Percentiles rank a stretch among this genome's conserved stretches.
Evolutionary conservation across 805 yeast species (phyloP).

Genomic region (Sporopachydermia lactativora): DNA sequence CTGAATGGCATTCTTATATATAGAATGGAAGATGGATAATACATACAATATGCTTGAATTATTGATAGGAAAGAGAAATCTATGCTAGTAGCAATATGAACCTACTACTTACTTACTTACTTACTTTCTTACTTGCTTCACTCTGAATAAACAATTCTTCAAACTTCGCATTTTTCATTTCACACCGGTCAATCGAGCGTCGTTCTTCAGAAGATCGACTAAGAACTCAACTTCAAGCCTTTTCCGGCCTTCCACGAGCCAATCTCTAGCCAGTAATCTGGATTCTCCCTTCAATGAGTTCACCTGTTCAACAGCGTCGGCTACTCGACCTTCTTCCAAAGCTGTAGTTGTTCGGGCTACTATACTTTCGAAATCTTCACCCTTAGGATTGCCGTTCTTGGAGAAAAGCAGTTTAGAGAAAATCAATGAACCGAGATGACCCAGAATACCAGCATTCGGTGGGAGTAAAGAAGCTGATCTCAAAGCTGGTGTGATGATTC

Average conservation of each 20-base stretch:
- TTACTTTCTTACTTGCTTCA: too few relatives aligned
- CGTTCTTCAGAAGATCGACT: constrained; percentile 30
- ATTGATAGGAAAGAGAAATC: too few relatives aligned
- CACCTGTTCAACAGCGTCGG: constrained; percentile 85
- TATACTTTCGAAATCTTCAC: constrained; percentile 78
- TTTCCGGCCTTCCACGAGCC: constrained; percentile 83
- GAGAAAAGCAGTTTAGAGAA: constrained; percentile 65
- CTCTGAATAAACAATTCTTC: too few relatives aligned
- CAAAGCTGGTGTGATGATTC: constrained; percentile 67
- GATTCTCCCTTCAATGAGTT: constrained; percentile 88
- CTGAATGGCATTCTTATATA: too few relatives aligned
- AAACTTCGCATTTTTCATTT: too few relatives aligned
- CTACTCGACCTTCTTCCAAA: constrained; percentile 61
- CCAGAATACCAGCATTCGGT: constrained; percentile 90
- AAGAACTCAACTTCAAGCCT: constrained; percentile 80
- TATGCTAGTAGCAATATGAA: too few relatives aligned
- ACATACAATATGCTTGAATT: too few relatives aligned
- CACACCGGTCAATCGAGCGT: constrained; percentile 16
- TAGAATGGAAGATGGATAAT: too few relatives aligned
- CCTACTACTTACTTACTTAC: too few relatives aligned
- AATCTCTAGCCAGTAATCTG: constrained; percentile 76
- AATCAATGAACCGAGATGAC: constrained; percentile 69
- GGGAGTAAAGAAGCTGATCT: constrained; percentile 83
- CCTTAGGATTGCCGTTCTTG: constrained; percentile 67
- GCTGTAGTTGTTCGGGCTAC: constrained; percentile 74